Evolutionary conservation across 1,139 yeast species (phyloP).

Genomic region (Lodderomyces orthopsilosis): DNA sequence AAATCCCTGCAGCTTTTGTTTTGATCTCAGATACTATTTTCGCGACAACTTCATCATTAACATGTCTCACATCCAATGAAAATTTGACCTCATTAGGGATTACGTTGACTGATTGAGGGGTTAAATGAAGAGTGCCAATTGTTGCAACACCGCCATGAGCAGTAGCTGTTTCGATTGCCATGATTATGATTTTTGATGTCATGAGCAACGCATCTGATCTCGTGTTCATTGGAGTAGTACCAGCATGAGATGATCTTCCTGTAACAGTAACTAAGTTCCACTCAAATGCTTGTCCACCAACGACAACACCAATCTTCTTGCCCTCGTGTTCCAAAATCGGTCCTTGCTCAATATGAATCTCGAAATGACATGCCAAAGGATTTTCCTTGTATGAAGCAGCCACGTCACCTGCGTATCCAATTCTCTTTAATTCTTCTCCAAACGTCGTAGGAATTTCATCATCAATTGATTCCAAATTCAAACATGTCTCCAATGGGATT

Average conservation of each 20-base stretch:
- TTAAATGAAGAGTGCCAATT: conserved; percentile 54
- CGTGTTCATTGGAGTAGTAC: conserved; percentile 66
- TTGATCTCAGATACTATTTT: conserved; percentile 39
- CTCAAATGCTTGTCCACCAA: conserved; percentile 64
- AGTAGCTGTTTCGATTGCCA: conserved; percentile 55
- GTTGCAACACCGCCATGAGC: conserved; percentile 53
- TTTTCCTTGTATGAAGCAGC: conserved; percentile 47
- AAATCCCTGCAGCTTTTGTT: conserved; percentile 27
- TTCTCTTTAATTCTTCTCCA: conserved; percentile 53
- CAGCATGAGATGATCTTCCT: conserved; percentile 70
- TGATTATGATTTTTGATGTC: conserved; percentile 53
- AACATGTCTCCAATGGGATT: conserved; percentile 45
- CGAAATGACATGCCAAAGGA: conserved; percentile 68
- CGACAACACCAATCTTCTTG: conserved; percentile 61
- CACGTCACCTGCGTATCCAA: conserved; percentile 57
- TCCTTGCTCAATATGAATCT: conserved; percentile 75
- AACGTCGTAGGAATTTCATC: conserved; percentile 53
- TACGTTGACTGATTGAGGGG: conserved; percentile 64
- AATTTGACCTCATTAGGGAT: conserved; percentile 61
- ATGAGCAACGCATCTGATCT: conserved; percentile 63
- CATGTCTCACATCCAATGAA: conserved; percentile 58
- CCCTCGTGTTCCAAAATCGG: conserved; percentile 59
- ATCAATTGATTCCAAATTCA: conserved; percentile 46
- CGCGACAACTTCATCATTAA: conserved; percentile 42
- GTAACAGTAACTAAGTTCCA: conserved; percentile 56